These are phyloP conservation scores for Kwoniella bestiolae DNA, from an alignment of 768 basidiomycete species.

Conservation along the genomic window DNA sequence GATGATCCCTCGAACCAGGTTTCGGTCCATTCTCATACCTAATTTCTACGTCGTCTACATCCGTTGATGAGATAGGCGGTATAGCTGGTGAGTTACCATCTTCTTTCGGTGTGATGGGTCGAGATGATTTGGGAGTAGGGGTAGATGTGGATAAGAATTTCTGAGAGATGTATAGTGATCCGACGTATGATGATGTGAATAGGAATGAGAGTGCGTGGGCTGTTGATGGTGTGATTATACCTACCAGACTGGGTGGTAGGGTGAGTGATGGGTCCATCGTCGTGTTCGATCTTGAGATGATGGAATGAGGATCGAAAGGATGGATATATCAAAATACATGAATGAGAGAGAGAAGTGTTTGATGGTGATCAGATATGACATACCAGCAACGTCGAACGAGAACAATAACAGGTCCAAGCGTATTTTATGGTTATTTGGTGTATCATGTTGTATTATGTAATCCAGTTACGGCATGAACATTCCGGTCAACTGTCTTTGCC, in stretches of 20 bases:
- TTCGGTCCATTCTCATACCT: slow-evolving; percentile 62
- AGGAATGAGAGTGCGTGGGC: slow-evolving; percentile 66
- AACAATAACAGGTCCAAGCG: background rate
- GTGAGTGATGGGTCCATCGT: slow-evolving; percentile 27
- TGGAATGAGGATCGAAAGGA: background rate
- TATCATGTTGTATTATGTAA: slow-evolving; percentile 13
- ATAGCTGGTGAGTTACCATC: slow-evolving; percentile 11
- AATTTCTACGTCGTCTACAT: slow-evolving; percentile 37
- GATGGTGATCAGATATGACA: background rate
- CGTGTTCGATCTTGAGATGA: slow-evolving; percentile 3
- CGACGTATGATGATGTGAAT: slow-evolving; percentile 75
- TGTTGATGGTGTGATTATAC: slow-evolving; percentile 35
- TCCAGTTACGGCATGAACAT: slow-evolving; percentile 8
- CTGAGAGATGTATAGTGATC: slow-evolving; percentile 72
- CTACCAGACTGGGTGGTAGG: slow-evolving; percentile 16
- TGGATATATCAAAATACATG: background rate
- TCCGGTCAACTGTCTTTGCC: slow-evolving; percentile 1
- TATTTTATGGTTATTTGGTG: background rate
- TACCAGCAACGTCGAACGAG: background rate
- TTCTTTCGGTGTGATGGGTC: background rate
- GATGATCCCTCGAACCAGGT: slow-evolving; percentile 67
- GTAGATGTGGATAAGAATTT: slow-evolving; percentile 50
- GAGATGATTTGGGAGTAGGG: background rate
- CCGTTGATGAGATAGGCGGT: slow-evolving; percentile 41
- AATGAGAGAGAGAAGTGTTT: background rate